These are phyloP conservation scores for Ceratocystis papillata DNA, from an alignment of 2,329 filamentous ascomycete species.

Conservation along the genomic window DNA sequence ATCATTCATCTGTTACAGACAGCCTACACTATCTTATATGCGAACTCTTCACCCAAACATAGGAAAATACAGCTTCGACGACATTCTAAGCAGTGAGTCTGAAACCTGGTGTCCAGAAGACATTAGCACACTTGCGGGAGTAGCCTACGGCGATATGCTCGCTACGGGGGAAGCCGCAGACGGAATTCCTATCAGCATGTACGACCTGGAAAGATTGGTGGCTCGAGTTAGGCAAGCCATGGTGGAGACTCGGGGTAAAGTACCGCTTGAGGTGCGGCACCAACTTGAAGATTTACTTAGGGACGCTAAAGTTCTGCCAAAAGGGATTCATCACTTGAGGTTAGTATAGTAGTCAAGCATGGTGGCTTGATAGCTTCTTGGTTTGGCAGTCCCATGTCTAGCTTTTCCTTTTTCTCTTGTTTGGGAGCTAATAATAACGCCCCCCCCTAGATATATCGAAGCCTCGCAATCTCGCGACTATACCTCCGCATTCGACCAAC, in stretches of 20 bases:
- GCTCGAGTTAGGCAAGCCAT: not conserved
- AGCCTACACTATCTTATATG: conserved; percentile 58
- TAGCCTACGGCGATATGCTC: conserved; percentile 45
- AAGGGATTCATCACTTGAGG: conserved; percentile 64
- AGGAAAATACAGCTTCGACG: conserved; percentile 47
- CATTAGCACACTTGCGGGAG: conserved; percentile 37
- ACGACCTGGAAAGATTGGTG: conserved; percentile 69
- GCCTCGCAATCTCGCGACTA: conserved; percentile 88
- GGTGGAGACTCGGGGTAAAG: conserved; percentile 48
- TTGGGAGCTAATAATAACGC: too few species aligned
- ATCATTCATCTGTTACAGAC: conserved; percentile 67
- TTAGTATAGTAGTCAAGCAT: conserved; percentile 29
- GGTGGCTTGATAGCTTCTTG: too few species aligned
- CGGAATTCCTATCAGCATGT: conserved; percentile 51
- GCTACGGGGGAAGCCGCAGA: conserved; percentile 33
- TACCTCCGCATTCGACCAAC: conserved; percentile 74
- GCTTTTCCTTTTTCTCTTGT: too few species aligned
- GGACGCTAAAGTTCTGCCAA: conserved; percentile 57
- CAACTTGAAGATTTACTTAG: conserved; percentile 59
- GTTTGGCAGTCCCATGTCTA: too few species aligned
- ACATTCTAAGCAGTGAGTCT: conserved; percentile 42
- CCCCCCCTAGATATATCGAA: conserved; percentile 60
- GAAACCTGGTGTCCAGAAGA: conserved; percentile 41
- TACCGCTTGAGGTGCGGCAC: conserved; percentile 62
- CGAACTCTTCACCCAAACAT: conserved; percentile 52